Evolutionary conservation across 495 filamentous ascomycete genomes (phyloP), one percentile per base, ranked within the genome.

Genomic region (Sporormia fimetaria): DNA sequence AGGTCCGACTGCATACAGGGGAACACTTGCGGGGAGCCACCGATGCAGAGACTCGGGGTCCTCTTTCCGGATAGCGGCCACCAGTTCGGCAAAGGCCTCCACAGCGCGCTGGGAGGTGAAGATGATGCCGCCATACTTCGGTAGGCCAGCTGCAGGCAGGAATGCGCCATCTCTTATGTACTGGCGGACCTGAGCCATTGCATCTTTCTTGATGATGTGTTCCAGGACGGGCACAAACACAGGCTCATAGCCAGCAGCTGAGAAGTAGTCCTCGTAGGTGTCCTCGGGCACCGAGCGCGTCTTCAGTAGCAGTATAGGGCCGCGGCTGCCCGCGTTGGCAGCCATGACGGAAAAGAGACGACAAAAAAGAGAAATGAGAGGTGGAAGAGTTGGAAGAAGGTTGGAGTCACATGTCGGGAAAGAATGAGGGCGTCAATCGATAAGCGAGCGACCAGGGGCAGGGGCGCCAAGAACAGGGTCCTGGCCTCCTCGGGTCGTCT

Each of bases 61-160:
- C 24, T 44, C 37, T 47, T 42, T 51, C 54, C 56, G 46, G 49
- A 51, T 59, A 47, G 33, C 41, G 12, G 51, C 46, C n/a, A 88
- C 65, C n/a, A 87, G 65, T 21, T 67, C 56, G 8, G 74, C 66
- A 48, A 94, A 87, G 1, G 76, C 87, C 52, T 95, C 90, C 8
- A 94, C 90, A 4, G 90, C 83, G 14, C 92, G 74, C 56, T 96
- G 92, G 12, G 84, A 93, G 0, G 90, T 98, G 59, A 98, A 92
- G 33, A 95, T 81, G 35, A 95, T 56, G 1, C 83, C 87, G 9
- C 85, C 84, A 60, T 93, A 93, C 43, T 64, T 58, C 35, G 61
- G 46, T 33, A 18, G 5, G 3, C 20, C 21, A n/a, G 3, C 9
- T 17, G 3, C 30, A 9, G 23, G 16, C 1, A 40, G 9, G 32